Evolutionary conservation across 495 filamentous ascomycete genomes (phyloP).

Genomic region (Opeltia flavorubescens): DNA sequence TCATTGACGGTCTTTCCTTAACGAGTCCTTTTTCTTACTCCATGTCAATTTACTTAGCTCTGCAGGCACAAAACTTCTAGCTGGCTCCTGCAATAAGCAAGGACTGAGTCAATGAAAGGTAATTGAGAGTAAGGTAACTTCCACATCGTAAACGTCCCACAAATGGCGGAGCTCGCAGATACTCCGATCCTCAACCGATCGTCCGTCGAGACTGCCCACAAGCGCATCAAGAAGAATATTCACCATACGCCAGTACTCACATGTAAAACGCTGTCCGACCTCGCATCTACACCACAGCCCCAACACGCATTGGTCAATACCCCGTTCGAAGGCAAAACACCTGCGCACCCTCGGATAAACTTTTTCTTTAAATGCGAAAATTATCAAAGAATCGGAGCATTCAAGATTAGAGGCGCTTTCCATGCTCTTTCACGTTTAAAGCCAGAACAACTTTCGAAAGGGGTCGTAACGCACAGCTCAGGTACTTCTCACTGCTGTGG

Average conservation of each 20-base stretch:
- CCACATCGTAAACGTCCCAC: background rate
- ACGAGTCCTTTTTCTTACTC: background rate
- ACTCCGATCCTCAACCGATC: constrained; percentile 49
- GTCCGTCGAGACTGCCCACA: constrained; percentile 55
- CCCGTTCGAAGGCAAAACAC: constrained; percentile 38
- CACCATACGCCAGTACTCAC: constrained; percentile 77
- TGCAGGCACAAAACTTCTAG: too few relatives aligned
- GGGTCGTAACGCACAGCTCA: constrained; percentile 85
- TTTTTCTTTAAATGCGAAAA: constrained; percentile 98
- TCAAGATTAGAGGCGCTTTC: constrained; percentile 85
- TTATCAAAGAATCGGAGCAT: constrained; percentile 78
- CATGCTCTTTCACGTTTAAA: constrained; percentile 69
- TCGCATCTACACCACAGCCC: constrained; percentile 61
- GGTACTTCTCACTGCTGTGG: constrained; percentile 34
- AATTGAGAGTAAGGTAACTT: too few relatives aligned
- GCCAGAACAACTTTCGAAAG: constrained; percentile 45
- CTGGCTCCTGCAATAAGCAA: too few relatives aligned
- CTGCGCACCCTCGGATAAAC: constrained; percentile 50
- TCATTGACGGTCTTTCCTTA: too few relatives aligned
- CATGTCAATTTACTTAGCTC: too few relatives aligned
- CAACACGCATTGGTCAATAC: constrained; percentile 38
- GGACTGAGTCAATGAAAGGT: too few relatives aligned
- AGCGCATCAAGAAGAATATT: constrained; percentile 58
- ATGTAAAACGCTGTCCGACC: constrained; percentile 49
- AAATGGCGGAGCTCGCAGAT: constrained; percentile 35